Evolutionary conservation across 192 early-diverging fungal genomes (phyloP), one percentile per base, ranked within the genome.

Genomic region (Entomortierella chlamydospora): DNA sequence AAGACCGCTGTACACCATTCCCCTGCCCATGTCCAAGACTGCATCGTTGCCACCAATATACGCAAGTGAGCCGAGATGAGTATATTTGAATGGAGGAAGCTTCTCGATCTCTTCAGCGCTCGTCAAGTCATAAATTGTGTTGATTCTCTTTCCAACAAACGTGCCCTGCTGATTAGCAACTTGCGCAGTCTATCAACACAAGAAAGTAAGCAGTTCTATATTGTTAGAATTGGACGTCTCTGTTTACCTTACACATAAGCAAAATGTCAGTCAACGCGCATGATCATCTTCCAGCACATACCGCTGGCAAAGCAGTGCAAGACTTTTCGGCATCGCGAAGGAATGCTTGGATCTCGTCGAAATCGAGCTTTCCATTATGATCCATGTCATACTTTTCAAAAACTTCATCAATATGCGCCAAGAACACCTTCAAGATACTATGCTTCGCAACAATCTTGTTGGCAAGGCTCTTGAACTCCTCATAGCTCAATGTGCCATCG

Each of bases 21-120:
- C 87, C 41, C 57, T 67, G 51, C 81, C 83, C 72, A 87, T 71
- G 31, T 89, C 87, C 20, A 83, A 73, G 0, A 87, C 87, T 15
- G 88, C 87, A 28, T 83, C 84, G 34, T 83, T 87, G 29, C 91
- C 87, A 33, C 89, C 89, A 68, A 94, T 84, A 61, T 94, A 94
- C 3, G 91, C 90, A 52, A 93, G 70, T 13, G 89, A 84, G 18
- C 91, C 92, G 25, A 88, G 81, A 63, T 92, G 91, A 15, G 61
- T 85, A 60, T 94, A 94, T 10, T 61, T 52, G 67, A 94, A 94
- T 10, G 89, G 88, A 18, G 72, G 68, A 2, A 78, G 39, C 28
- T 83, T 70, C 8, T 79, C 68, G n/a, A 81, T 78, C 20, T 52
- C 47, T 22, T 77, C 82, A 4, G 47, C 51, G 34, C 43, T 53